Evolutionary conservation across 495 filamentous ascomycete species (phyloP), one percentile per base, ranked within the genome.

Genomic region (Chaetomidium leptoderma): DNA sequence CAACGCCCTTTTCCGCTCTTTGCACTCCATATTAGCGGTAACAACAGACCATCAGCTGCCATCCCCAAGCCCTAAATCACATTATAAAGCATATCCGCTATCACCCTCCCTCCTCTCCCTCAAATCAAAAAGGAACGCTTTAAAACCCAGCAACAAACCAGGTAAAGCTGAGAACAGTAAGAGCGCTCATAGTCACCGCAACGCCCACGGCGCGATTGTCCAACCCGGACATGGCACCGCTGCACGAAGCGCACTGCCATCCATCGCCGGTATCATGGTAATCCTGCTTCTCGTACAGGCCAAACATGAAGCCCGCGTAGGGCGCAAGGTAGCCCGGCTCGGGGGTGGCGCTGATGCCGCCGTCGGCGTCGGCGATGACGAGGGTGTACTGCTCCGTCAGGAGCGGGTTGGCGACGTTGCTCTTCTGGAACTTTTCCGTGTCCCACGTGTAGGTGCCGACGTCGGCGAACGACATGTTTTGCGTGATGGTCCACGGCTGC

Each of bases 121-220:
- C 26, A 36, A 47, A 32, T 47, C 43, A 66, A 43, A 86, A 78
- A 47, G n/a, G n/a, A 86, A 67, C 53, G 56, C 71, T 27, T 81
- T 87, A 52, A 86, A 77, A 11, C n/a, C 81, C 88, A 40, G 81
- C 80, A 42, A 90, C 85, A 63, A 96, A 97, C 88, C 90, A 96
- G 49, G 88, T 88, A 68, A 96, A 95, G 44, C 89, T 90, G 27
- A 88, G 60, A 13, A 96, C 74, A 8, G 91, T 96, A 44, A 93
- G 74, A 19, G 80, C 59, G 40, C 80, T 82, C 88, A 95, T 95
- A 49, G 83, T 81, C 44, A 92, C 53, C 52, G 87, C 79, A 58
- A 90, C 87, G 44, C 86, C 83, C 8, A 97, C 62, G 3, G 85
- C 86, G 56, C 84, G 78, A 39, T 75, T 74, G 43, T 92, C 86